Evolutionary conservation across 352 stramenopile genomes (phyloP).

Genomic region (Globisporangium cylindrosporum): DNA sequence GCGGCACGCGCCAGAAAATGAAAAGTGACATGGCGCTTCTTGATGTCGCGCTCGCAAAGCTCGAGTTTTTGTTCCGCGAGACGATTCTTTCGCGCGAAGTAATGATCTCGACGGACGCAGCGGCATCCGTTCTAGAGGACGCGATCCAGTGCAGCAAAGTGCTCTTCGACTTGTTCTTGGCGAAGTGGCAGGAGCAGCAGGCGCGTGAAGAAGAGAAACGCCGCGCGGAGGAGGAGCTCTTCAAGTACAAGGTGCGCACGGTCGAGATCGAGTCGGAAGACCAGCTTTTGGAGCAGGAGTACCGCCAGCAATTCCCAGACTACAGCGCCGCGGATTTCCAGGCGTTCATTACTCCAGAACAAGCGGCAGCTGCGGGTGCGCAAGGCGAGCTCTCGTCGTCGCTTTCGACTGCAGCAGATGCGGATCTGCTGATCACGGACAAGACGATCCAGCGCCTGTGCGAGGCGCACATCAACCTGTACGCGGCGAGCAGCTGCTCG

Average conservation of each 20-base stretch:
- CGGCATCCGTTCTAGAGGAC: conserved; percentile 26
- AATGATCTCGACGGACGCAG: conserved; percentile 23
- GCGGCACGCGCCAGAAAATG: conserved; percentile 37
- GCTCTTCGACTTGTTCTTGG: conserved; percentile 82
- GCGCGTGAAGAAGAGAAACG: conserved; percentile 70
- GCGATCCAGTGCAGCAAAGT: conserved; percentile 61
- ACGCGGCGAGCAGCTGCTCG: conserved; percentile 51
- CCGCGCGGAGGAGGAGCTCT: conserved; percentile 68
- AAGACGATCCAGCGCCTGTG: conserved; percentile 70
- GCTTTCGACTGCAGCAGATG: conserved; percentile 21
- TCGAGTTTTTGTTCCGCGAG: conserved; percentile 64
- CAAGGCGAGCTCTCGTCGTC: conserved; percentile 16
- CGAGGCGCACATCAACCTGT: conserved; percentile 67
- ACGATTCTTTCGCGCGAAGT: conserved; percentile 22
- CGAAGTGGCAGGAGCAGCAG: conserved; percentile 85
- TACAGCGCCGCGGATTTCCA: conserved; percentile 77
- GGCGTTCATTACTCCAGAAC: conserved; percentile 50
- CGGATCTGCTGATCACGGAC: conserved; percentile 69
- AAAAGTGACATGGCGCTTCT: conserved; percentile 73
- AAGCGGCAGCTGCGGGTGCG: conserved; percentile 14
- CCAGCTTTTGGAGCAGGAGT: conserved; percentile 84
- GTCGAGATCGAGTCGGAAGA: conserved; percentile 83
- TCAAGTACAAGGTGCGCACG: conserved; percentile 85
- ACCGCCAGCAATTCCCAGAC: conserved; percentile 92
- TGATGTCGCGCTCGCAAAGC: conserved; percentile 63